Percentiles rank a stretch among this genome's conserved stretches.
Evolutionary conservation across 164 flowering plant genomes (phyloP).

Genomic region (Aristolochia contorta): DNA sequence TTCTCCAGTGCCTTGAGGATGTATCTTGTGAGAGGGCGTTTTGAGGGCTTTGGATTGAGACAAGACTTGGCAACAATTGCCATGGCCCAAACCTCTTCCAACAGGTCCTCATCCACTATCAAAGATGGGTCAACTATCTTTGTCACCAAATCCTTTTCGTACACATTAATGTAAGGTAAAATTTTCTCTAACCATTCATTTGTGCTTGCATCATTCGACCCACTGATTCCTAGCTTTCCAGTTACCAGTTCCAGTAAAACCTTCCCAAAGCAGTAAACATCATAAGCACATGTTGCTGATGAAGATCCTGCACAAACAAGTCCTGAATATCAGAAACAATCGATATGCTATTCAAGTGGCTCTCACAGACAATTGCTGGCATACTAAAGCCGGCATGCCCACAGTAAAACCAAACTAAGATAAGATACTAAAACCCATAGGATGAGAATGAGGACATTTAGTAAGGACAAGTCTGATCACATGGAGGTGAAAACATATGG

Average conservation of each 20-base stretch:
- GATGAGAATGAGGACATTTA: too few species aligned
- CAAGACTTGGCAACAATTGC: constrained; percentile 81
- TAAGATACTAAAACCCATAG: too few species aligned
- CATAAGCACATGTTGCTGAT: constrained; percentile 64
- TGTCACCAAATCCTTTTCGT: constrained; percentile 60
- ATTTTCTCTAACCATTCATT: constrained; percentile 65
- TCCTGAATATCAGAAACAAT: background rate
- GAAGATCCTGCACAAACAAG: constrained; percentile 32
- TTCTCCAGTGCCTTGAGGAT: constrained; percentile 79
- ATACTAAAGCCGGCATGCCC: too few species aligned
- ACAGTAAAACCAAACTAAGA: too few species aligned
- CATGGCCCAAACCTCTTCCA: constrained; percentile 98
- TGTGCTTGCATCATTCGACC: constrained; percentile 31
- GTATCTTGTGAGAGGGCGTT: constrained; percentile 67
- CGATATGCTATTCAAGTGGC: background rate
- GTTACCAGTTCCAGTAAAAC: constrained; percentile 83
- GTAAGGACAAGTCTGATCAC: too few species aligned
- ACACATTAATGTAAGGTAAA: constrained; percentile 50
- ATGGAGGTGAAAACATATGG: too few species aligned
- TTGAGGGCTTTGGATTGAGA: constrained; percentile 71
- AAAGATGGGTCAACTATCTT: constrained; percentile 75
- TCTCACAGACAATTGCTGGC: too few species aligned
- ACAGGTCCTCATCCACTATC: constrained; percentile 62
- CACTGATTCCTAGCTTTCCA: constrained; percentile 72
- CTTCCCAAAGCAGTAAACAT: constrained; percentile 82